Base-by-base conservation (phyloP, 2,329 filamentous ascomycete species). In the Botrytis medusae region DNA sequence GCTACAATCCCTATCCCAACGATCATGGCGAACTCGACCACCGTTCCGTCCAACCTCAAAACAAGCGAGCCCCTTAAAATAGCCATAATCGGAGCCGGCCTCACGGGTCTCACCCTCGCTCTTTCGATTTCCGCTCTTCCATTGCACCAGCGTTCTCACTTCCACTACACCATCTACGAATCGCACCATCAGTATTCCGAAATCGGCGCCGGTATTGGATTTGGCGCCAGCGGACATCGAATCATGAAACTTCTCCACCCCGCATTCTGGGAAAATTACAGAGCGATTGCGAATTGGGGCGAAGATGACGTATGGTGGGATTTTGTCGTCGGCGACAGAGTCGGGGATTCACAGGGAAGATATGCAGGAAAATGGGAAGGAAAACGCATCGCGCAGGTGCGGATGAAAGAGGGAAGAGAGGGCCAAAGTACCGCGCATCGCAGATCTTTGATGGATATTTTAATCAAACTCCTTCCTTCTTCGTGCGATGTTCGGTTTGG, bases 101-200 rank as follows among this genome's bases (percentile, higher is more conserved):
- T 68, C 4, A 68, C 64, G 9, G 64, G 64, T 4, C 64, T 68
- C 25, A 54, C 34, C 16, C 48, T 68, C 10, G 64, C 64, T 1
- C 64, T 68, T 1, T 68, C 64, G 9, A 68, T 68, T 1, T 68
- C 64, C 10, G 64, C 64, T 0, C 48, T 68, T 1, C 48, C 48
- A 10, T 9, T 10, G 1, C 16, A 42, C 25, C n/a, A 40, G 16
- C 34, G 25, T 2, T 54, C 48, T 18, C 34, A 68, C 10, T 34
- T 68, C 34, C 64, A 48, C 25, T 68, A 68, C 18, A 68, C 48
- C 16, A 68, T 68, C 46, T 68, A 68, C 9, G 64, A 68, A 57
- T 68, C 64, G 0, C 64, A 68, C 34, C 25, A 40, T 1, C n/a
- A n/a, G 25, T 68, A 68, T 18, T 68, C 64, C 7, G 64, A 68